phyloP scores from a whole-genome alignment of 2,329 filamentous ascomycete species.

The Herpotrichia juniperi region DNA sequence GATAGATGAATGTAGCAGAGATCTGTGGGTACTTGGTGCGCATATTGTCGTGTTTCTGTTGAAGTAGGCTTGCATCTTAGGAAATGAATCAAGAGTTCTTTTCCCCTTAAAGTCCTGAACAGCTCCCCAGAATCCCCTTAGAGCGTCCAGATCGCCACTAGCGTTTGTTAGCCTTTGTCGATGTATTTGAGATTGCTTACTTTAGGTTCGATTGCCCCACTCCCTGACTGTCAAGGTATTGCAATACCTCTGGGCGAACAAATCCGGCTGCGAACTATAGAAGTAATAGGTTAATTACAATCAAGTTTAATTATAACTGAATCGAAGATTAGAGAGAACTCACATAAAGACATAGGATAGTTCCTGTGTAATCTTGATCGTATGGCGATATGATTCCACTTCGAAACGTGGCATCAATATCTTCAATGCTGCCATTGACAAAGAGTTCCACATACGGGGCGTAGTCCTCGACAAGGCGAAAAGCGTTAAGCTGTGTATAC shows the following conservation, averaged over 20 bases:
- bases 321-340: slow-evolving; percentile 1
- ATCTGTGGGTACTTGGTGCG: too few relatives aligned
- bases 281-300: background rate
- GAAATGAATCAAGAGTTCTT: too few relatives aligned
- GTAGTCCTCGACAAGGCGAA: slow-evolving; percentile 1
- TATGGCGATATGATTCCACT: slow-evolving; percentile 19
- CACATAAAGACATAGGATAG: slow-evolving; percentile 13
- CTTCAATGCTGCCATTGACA: slow-evolving; percentile 5
- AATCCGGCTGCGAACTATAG: slow-evolving; percentile 9
- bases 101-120: too few relatives aligned
- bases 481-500: slow-evolving; percentile 8
- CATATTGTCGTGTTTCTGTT: too few relatives aligned
- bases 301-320: background rate
- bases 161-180: too few relatives aligned
- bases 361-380: slow-evolving; percentile 2
- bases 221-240: slow-evolving; percentile 20
- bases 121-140: too few relatives aligned
- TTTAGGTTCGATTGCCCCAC: slow-evolving; percentile 11
- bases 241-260: slow-evolving; percentile 12
- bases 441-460: slow-evolving; percentile 7
- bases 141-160: too few relatives aligned
- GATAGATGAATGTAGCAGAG: too few relatives aligned
- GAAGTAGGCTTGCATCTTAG: too few relatives aligned
- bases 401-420: slow-evolving; percentile 17
- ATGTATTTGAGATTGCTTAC: slow-evolving; percentile 7